Conservation (phyloP, 805 yeast species). For the Candida endomychidarum region DNA sequence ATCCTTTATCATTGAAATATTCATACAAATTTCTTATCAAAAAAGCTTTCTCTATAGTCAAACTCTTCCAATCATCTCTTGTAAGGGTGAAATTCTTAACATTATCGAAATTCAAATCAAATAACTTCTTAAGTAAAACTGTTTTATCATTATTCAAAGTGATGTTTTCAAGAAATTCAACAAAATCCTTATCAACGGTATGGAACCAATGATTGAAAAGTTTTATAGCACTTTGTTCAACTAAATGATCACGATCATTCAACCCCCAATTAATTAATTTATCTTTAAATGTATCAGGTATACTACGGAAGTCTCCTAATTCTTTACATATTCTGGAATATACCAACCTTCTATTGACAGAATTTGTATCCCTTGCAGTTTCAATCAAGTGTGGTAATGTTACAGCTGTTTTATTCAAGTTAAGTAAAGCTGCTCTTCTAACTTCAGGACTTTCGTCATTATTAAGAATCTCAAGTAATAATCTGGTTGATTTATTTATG, state of each 20-base stretch:
- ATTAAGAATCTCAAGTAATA: constrained; percentile 22
- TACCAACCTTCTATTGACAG: constrained; percentile 69
- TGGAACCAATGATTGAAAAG: constrained; percentile 79
- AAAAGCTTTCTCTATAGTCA: constrained; percentile 76
- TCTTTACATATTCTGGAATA: constrained; percentile 68
- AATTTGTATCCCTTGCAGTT: constrained; percentile 78
- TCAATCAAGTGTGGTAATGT: constrained; percentile 65
- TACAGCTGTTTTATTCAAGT: constrained; percentile 53
- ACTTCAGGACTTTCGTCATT: constrained; percentile 88
- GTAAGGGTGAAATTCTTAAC: constrained; percentile 58
- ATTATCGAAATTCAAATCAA: constrained; percentile 62
- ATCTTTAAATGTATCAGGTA: constrained; percentile 59
- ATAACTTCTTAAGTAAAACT: constrained; percentile 52
- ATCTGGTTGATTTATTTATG: constrained; percentile 19
- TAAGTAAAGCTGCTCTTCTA: constrained; percentile 76
- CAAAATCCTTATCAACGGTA: constrained; percentile 63
- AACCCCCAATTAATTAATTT: constrained; percentile 79
- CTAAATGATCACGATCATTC: constrained; percentile 77
- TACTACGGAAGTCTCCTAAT: constrained; percentile 56
- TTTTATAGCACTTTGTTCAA: constrained; percentile 66
- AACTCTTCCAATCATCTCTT: constrained; percentile 63
- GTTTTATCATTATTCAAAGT: constrained; percentile 61
- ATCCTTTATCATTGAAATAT: constrained; percentile 56
- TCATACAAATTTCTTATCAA: constrained; percentile 65
- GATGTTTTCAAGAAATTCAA: constrained; percentile 68